Percentiles rank a stretch among this genome's conserved stretches.
Conservation (phyloP, 139 green algal species). For the Zygnema cylindricum region DNA sequence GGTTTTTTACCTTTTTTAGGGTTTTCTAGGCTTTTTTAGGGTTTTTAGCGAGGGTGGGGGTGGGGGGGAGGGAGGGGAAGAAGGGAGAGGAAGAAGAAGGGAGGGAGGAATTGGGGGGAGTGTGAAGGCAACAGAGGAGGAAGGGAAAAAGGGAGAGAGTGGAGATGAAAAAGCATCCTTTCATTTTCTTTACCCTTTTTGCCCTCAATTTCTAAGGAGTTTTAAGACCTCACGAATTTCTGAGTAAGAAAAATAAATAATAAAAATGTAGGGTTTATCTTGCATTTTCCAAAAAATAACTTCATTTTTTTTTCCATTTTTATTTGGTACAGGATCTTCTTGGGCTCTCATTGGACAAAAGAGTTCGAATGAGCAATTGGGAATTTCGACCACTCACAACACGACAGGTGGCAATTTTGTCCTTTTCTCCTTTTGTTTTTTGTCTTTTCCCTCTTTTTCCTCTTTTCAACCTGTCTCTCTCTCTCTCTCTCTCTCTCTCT, state of each 20-base stretch:
- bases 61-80: too few relatives aligned
- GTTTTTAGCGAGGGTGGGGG: too few relatives aligned
- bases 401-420: neutral
- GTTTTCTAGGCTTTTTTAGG: too few relatives aligned
- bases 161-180: too few relatives aligned
- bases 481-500: neutral
- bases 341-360: neutral
- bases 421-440: neutral
- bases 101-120: neutral
- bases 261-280: too few relatives aligned
- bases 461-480: neutral
- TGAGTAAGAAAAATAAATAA: too few relatives aligned
- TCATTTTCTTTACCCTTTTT: too few relatives aligned
- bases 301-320: too few relatives aligned
- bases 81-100: neutral
- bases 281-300: too few relatives aligned
- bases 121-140: neutral
- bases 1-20: too few relatives aligned
- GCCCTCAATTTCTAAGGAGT: too few relatives aligned
- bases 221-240: too few relatives aligned
- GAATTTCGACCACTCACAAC: conserved; percentile 61
- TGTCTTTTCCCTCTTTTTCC: neutral
- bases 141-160: neutral
- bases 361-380: conserved; percentile 62
- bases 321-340: neutral